Conservation (phyloP, 139 green algal species). For the Trebouxia sp. region DNA sequence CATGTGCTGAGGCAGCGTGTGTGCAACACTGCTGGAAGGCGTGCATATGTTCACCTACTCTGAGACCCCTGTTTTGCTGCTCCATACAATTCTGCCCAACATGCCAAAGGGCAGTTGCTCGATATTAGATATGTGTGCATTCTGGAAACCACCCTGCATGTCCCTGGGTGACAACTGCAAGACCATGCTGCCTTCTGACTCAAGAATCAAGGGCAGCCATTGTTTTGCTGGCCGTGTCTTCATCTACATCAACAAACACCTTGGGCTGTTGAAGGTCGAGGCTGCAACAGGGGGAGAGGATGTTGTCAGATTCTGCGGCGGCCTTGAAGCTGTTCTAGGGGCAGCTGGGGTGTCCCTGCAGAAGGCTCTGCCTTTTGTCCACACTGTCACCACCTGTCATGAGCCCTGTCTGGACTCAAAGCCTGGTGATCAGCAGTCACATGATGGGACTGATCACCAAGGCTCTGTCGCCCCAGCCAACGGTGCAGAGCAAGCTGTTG, state of each 20-base stretch:
- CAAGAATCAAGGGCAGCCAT: neutral
- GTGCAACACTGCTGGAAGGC: no score
- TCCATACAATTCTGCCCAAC: no score
- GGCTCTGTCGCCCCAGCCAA: no score
- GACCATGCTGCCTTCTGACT: neutral
- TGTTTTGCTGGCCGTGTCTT: neutral
- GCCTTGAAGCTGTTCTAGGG: conserved; percentile 55
- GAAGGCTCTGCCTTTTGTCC: neutral
- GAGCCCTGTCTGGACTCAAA: neutral
- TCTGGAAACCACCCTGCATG: neutral
- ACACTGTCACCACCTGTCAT: no score
- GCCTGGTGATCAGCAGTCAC: neutral
- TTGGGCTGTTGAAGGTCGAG: conserved; percentile 35
- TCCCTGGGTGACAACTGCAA: neutral
- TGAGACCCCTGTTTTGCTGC: no score
- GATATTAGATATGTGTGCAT: neutral
- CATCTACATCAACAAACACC: no score
- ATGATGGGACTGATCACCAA: no score
- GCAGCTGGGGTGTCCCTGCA: conserved; percentile 34
- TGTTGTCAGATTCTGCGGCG: conserved; percentile 57
- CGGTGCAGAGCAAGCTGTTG: no score
- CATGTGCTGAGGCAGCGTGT: no score
- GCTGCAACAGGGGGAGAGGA: conserved; percentile 58
- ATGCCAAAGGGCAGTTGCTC: no score
- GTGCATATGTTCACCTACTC: no score